Evolutionary conservation across 148 eudicot species (phyloP).

Genomic region (Tetragonia tetragonoides): DNA sequence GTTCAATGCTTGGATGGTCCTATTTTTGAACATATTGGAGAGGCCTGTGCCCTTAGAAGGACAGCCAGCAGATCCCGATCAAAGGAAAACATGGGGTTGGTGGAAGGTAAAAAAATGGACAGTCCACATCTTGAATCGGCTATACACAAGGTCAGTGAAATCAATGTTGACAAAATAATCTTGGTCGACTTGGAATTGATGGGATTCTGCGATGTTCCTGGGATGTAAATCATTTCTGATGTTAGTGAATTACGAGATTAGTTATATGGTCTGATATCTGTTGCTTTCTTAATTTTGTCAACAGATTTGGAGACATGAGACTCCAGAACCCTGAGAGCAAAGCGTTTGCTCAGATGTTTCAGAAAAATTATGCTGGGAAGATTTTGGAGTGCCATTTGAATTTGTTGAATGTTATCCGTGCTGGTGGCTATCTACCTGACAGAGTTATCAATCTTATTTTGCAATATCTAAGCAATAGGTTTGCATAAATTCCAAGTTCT

Average conservation of each 20-base stretch:
- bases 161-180: background rate
- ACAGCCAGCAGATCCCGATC: conserved; percentile 85
- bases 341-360: conserved; percentile 92
- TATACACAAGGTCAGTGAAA: conserved; percentile 70
- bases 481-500: conserved; percentile 15
- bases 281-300: conserved; percentile 11
- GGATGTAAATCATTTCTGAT: background rate
- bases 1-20: conserved; percentile 97
- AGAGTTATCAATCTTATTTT: conserved; percentile 91
- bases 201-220: background rate
- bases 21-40: conserved; percentile 83
- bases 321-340: conserved; percentile 92
- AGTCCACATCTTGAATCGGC: conserved; percentile 91
- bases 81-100: conserved; percentile 98
- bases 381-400: conserved; percentile 94
- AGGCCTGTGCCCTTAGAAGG: conserved; percentile 96
- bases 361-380: conserved; percentile 89
- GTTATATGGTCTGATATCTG: background rate
- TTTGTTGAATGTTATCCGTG: conserved; percentile 79
- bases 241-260: too few relatives aligned
- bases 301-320: conserved; percentile 90
- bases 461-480: conserved; percentile 97
- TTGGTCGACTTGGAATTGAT: background rate
- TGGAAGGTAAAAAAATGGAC: conserved; percentile 99
- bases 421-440: conserved; percentile 96